phyloP scores from a whole-genome alignment of 176 grass and related monocot genomes.

The Metroxylon sagu region DNA sequence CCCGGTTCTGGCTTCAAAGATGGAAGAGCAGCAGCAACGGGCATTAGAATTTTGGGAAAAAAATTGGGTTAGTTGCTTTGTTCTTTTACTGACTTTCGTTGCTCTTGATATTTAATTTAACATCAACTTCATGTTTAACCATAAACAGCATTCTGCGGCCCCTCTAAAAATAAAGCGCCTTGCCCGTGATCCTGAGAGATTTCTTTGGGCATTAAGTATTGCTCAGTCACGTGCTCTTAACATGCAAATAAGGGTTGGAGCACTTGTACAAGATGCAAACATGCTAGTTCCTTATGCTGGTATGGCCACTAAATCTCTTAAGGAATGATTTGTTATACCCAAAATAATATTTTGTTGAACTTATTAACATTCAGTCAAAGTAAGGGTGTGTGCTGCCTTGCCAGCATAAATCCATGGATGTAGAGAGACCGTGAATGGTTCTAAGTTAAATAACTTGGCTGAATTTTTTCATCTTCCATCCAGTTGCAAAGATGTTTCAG shows the following conservation, averaged over 20 bases:
- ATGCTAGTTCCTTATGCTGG: conserved; percentile 86
- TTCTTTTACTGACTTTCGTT: conserved; percentile 25
- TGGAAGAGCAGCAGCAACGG: conserved; percentile 43
- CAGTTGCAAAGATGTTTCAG: no score
- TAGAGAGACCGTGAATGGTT: no score
- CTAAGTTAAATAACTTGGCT: no score
- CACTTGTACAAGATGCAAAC: conserved; percentile 80
- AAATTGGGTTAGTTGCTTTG: conserved; percentile 65
- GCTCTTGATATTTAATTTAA: conserved; percentile 19
- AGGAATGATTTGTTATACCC: no score
- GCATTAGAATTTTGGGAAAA: conserved; percentile 97
- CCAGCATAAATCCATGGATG: no score
- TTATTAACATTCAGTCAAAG: no score
- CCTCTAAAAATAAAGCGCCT: conserved; percentile 90
- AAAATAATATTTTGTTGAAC: no score
- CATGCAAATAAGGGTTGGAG: conserved; percentile 77
- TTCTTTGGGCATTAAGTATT: conserved; percentile 91
- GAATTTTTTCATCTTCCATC: no score
- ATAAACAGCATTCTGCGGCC: conserved; percentile 49
- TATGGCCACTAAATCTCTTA: conserved; percentile 12
- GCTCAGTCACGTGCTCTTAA: conserved; percentile 59
- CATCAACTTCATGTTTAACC: conserved; percentile 22
- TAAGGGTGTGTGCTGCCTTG: background rate
- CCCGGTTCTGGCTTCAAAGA: conserved; percentile 54
- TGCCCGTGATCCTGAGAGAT: conserved; percentile 73